Percentiles rank a stretch among this genome's conserved stretches.
phyloP scores from a whole-genome alignment of 306 rosid genomes.

The Corylus heterophylla region DNA sequence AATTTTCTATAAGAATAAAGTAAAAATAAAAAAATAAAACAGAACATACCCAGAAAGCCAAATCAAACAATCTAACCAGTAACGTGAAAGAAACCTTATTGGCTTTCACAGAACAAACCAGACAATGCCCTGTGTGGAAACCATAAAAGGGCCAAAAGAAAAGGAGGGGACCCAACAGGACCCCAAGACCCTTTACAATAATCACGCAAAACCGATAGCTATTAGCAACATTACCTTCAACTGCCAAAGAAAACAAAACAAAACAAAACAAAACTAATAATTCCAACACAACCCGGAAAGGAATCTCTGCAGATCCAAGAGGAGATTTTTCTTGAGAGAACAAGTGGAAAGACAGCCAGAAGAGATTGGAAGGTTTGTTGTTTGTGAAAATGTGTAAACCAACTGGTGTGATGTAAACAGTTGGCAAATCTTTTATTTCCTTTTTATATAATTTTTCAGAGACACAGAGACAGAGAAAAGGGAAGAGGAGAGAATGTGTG shows the following conservation, averaged over 20 bases:
- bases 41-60: conserved; percentile 35
- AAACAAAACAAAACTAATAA: conserved; percentile 23
- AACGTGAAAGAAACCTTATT: conserved; percentile 31
- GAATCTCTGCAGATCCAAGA: conserved; percentile 53
- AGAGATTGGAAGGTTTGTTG: conserved; percentile 37
- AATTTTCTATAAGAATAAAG: conserved; percentile 24
- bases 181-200: conserved; percentile 22
- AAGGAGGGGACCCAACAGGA: conserved; percentile 25
- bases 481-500: conserved; percentile 34
- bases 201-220: conserved; percentile 17
- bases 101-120: conserved; percentile 42
- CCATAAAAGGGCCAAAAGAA: conserved; percentile 31
- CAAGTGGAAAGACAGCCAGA: conserved; percentile 41
- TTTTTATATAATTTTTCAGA: not conserved
- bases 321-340: conserved; percentile 27
- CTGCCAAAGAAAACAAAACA: conserved; percentile 29
- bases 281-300: conserved; percentile 27
- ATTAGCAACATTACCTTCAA: conserved; percentile 24
- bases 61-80: conserved; percentile 22
- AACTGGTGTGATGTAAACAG: conserved; percentile 45
- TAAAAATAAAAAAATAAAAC: not conserved
- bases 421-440: not conserved
- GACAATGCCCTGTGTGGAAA: conserved; percentile 25
- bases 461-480: conserved; percentile 6
- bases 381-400: conserved; percentile 36